These are phyloP conservation scores for Knufia fluminis DNA, from an alignment of 2,329 filamentous ascomycete genomes.

Conservation along the genomic window DNA sequence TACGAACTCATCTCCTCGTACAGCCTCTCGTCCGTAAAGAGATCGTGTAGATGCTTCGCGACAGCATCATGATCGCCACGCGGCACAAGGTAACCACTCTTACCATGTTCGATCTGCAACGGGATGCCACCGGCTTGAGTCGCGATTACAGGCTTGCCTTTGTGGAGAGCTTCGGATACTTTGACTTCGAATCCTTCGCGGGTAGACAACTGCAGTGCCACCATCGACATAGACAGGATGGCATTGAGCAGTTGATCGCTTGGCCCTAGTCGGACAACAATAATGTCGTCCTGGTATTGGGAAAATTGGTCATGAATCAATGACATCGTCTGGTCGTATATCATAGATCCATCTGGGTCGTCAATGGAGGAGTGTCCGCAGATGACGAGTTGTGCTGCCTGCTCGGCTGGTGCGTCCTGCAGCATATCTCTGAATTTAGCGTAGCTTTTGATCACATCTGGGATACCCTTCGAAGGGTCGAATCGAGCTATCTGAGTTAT, in stretches of 20 bases:
- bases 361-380: constrained; percentile 73
- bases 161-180: constrained; percentile 73
- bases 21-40: constrained; percentile 57
- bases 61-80: constrained; percentile 62
- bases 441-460: constrained; percentile 66
- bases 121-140: constrained; percentile 71
- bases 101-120: constrained; percentile 61
- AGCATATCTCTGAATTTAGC: constrained; percentile 59
- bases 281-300: constrained; percentile 55
- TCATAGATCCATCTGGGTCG: constrained; percentile 63
- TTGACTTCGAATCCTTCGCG: constrained; percentile 82
- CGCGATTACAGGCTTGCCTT: constrained; percentile 68
- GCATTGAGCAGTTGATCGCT: constrained; percentile 74
- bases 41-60: constrained; percentile 54
- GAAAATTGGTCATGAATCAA: constrained; percentile 55
- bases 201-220: constrained; percentile 70
- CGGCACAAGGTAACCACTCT: constrained; percentile 66
- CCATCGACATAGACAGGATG: constrained; percentile 60
- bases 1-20: constrained; percentile 58
- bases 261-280: constrained; percentile 66
- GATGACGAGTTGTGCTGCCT: constrained; percentile 63
- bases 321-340: constrained; percentile 64
- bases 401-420: constrained; percentile 38
- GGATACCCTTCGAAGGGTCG: constrained; percentile 74
- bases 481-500: constrained; percentile 75